A percentile compares a stretch with the other conserved stretches of the same genome.
These are phyloP conservation scores for Didymella exigua DNA, from an alignment of 2,329 filamentous ascomycete genomes.

Conservation along the genomic window DNA sequence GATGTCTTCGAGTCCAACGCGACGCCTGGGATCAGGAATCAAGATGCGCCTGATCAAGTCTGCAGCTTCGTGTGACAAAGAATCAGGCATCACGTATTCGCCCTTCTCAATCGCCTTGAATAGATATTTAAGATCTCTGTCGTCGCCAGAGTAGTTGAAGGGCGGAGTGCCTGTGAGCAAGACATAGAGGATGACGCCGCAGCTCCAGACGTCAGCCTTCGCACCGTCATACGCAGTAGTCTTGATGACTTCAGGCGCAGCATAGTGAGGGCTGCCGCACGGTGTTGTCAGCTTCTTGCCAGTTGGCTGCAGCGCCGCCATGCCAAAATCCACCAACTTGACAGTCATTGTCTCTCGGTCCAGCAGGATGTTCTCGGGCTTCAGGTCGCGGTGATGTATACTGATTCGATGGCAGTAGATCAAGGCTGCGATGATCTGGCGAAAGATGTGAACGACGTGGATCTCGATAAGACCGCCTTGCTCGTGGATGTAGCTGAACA, in stretches of 20 bases:
- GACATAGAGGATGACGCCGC: conserved; percentile 77
- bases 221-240: conserved; percentile 80
- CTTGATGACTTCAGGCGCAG: conserved; percentile 87
- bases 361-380: conserved; percentile 95
- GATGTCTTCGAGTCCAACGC: conserved; percentile 80
- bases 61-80: conserved; percentile 69
- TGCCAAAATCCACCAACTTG: conserved; percentile 97
- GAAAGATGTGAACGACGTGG: conserved; percentile 82
- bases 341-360: conserved; percentile 72
- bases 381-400: conserved; percentile 94
- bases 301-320: conserved; percentile 88
- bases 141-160: conserved; percentile 63
- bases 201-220: conserved; percentile 91
- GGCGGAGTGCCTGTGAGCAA: conserved; percentile 83
- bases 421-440: conserved; percentile 90
- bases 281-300: conserved; percentile 83
- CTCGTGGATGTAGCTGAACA: conserved; percentile 83
- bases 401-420: conserved; percentile 93
- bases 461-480: conserved; percentile 77
- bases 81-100: conserved; percentile 53
- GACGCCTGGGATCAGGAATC: conserved; percentile 74
- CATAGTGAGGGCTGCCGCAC: conserved; percentile 96
- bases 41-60: conserved; percentile 83
- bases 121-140: conserved; percentile 64
- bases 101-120: conserved; percentile 63